These are phyloP conservation scores for Sporothrix dimorphospora DNA, from an alignment of 2,329 filamentous ascomycete genomes.

Conservation along the genomic window DNA sequence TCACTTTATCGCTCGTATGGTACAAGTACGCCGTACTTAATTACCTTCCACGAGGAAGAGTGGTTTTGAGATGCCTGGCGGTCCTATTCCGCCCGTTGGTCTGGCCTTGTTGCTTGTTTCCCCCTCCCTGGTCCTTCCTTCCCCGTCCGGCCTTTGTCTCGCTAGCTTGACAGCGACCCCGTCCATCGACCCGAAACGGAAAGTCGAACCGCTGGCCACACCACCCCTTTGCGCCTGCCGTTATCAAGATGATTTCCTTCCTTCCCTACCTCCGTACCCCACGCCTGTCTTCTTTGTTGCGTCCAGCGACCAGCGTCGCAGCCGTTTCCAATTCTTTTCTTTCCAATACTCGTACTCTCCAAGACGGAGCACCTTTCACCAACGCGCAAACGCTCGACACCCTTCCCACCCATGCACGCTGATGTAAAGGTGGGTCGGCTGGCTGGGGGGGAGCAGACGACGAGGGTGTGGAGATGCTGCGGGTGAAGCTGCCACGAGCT, in stretches of 20 bases:
- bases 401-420: background rate
- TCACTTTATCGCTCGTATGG: background rate
- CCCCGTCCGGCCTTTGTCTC: background rate
- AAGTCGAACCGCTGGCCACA: constrained; percentile 1
- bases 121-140: background rate
- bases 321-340: background rate
- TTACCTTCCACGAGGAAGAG: background rate
- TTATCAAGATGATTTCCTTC: constrained; percentile 4
- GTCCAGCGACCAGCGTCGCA: background rate
- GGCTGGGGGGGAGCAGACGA: background rate
- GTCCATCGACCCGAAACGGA: constrained; percentile 12
- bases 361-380: background rate
- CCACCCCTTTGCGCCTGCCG: background rate
- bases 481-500: background rate
- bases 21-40: too few relatives aligned
- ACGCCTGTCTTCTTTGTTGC: background rate
- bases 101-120: background rate
- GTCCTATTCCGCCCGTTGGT: background rate
- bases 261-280: background rate
- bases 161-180: background rate
- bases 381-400: background rate
- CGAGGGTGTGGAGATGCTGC: constrained; percentile 11
- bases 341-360: background rate
- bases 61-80: background rate
- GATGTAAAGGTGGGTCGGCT: background rate